Percentiles rank a stretch among this genome's conserved stretches.
phyloP scores from a whole-genome alignment of 1,284 basidiomycete species.

The Mycena sp. region DNA sequence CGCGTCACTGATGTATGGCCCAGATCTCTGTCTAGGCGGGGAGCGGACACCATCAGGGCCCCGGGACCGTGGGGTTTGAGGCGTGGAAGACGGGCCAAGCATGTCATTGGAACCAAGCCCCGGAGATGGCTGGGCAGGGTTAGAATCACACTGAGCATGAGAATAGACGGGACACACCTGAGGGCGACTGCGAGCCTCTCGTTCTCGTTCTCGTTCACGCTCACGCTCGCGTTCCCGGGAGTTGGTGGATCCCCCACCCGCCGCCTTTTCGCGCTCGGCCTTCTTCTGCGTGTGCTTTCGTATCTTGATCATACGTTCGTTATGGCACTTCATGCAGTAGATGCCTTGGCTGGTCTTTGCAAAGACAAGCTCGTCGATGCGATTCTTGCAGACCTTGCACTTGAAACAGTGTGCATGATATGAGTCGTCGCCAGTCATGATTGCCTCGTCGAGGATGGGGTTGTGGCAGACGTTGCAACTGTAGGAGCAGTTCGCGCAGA shows the following conservation, averaged over 20 bases:
- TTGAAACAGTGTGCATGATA: conserved; percentile 99
- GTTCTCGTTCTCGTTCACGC: conserved; percentile 17
- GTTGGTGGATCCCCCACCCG: conserved; percentile 52
- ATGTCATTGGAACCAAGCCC: conserved; percentile 37
- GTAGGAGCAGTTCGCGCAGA: conserved; percentile 97
- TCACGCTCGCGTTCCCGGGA: conserved; percentile 60
- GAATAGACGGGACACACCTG: conserved; percentile 32
- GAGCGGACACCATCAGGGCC: conserved; percentile 37
- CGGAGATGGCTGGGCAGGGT: conserved; percentile 30
- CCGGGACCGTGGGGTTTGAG: conserved; percentile 39
- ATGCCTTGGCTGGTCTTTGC: conserved; percentile 99
- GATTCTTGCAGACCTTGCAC: conserved; percentile 92
- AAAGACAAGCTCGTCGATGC: conserved; percentile 98
- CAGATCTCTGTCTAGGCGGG: conserved; percentile 43
- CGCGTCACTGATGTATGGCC: conserved; percentile 50
- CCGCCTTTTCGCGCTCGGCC: conserved; percentile 60
- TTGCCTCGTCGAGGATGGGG: conserved; percentile 95
- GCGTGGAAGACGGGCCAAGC: conserved; percentile 14
- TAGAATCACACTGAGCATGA: neutral
- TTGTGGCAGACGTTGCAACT: conserved; percentile 93
- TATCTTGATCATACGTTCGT: conserved; percentile 94
- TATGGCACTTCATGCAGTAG: conserved; percentile 99
- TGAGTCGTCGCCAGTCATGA: conserved; percentile 98
- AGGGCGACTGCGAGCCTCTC: conserved; percentile 50
- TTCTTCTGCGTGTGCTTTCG: conserved; percentile 89